These are phyloP conservation scores for Sutorius australiensis DNA, from an alignment of 768 basidiomycete species.

Conservation along the genomic window DNA sequence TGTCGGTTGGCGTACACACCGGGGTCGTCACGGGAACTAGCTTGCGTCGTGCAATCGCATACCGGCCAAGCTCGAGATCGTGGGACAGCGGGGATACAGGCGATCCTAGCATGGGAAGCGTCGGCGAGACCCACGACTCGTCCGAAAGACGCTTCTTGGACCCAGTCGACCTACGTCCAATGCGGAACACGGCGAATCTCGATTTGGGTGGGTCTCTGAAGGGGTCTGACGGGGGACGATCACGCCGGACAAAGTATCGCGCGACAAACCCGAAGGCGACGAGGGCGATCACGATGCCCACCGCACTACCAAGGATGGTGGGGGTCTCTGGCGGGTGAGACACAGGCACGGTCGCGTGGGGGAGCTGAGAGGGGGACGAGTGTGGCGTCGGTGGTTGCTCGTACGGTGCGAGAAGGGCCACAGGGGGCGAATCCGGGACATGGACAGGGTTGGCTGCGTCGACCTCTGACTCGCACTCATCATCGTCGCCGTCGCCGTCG, in stretches of 20 bases:
- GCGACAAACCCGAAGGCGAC: background rate
- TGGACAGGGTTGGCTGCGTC: background rate
- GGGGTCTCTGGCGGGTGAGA: slow-evolving; percentile 4
- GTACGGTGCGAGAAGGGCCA: slow-evolving; percentile 12
- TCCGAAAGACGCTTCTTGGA: slow-evolving; percentile 24
- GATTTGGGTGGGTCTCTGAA: slow-evolving; percentile 12
- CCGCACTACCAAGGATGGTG: slow-evolving; percentile 14
- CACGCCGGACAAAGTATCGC: slow-evolving; percentile 15
- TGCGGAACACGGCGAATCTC: slow-evolving; percentile 2
- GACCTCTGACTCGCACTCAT: background rate
- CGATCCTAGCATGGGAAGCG: slow-evolving; percentile 3
- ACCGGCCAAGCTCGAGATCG: slow-evolving; percentile 11
- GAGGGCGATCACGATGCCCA: slow-evolving; percentile 16
- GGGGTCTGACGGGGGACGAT: slow-evolving; percentile 1
- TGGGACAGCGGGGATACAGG: slow-evolving; percentile 10
- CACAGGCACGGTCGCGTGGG: slow-evolving; percentile 11
- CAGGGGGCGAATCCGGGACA: slow-evolving; percentile 1
- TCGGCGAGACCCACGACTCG: slow-evolving; percentile 25
- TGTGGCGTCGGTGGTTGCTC: slow-evolving; percentile 6
- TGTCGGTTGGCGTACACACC: slow-evolving; percentile 17
- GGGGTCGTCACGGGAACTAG: slow-evolving; percentile 18
- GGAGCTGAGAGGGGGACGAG: slow-evolving; percentile 6
- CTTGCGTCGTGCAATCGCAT: slow-evolving; percentile 10
- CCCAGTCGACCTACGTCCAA: background rate
- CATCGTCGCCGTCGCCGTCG: slow-evolving; percentile 4